These are phyloP conservation scores for Rhizoclosmatium sp. DNA, from an alignment of 192 early-diverging fungal genomes.

Conservation along the genomic window DNA sequence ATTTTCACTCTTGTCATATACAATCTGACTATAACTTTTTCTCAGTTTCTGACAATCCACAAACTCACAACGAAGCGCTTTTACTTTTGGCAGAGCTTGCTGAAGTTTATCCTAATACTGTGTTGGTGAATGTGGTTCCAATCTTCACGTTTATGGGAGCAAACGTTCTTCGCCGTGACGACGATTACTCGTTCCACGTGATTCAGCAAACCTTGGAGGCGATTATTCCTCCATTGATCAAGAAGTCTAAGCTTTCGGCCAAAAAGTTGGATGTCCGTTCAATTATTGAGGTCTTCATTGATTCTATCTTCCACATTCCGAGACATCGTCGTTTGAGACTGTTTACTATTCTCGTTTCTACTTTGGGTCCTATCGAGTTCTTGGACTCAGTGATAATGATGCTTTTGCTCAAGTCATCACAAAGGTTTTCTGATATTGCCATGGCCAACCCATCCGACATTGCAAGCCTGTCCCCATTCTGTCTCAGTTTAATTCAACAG, in stretches of 20 bases:
- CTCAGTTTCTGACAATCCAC: constrained; percentile 83
- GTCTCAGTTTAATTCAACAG: constrained; percentile 71
- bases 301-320: constrained; percentile 91
- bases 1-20: not conserved
- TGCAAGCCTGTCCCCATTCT: constrained; percentile 78
- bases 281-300: constrained; percentile 89
- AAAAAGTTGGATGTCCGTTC: constrained; percentile 66
- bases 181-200: constrained; percentile 94
- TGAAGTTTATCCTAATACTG: constrained; percentile 77
- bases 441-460: constrained; percentile 57
- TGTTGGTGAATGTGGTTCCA: constrained; percentile 93
- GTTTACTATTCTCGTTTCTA: constrained; percentile 81
- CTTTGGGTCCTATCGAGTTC: constrained; percentile 80
- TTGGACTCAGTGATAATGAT: constrained; percentile 76
- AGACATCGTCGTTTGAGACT: constrained; percentile 87
- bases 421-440: constrained; percentile 55
- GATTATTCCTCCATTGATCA: constrained; percentile 83
- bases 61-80: constrained; percentile 91
- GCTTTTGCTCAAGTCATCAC: constrained; percentile 74
- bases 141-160: constrained; percentile 99
- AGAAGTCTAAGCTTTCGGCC: constrained; percentile 16
- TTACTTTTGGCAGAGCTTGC: constrained; percentile 89
- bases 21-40: not conserved
- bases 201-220: constrained; percentile 89
- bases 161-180: constrained; percentile 93